These are phyloP conservation scores for Stellera chamaejasme DNA, from an alignment of 345 rosid genomes.

Conservation along the genomic window DNA sequence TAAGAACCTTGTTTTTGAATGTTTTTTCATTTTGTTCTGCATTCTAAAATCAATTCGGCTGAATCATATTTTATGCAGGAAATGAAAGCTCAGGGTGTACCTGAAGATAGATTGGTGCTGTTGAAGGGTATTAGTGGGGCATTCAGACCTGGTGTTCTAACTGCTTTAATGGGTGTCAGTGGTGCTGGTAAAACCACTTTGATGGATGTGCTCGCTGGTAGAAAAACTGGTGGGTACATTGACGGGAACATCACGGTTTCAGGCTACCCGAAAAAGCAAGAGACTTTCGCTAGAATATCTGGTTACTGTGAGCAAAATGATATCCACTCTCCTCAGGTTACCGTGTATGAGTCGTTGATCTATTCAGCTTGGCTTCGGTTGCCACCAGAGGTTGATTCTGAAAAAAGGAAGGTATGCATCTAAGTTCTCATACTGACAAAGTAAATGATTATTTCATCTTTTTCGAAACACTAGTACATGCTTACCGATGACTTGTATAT, in stretches of 20 bases:
- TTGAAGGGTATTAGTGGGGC: constrained; percentile 71
- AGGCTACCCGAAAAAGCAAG: constrained; percentile 72
- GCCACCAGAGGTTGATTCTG: constrained; percentile 33
- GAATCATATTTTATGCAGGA: constrained; percentile 20
- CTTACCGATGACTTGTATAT: too few species aligned
- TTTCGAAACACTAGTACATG: not conserved
- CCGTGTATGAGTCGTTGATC: constrained; percentile 62
- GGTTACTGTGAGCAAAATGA: constrained; percentile 85
- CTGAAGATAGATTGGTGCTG: constrained; percentile 51
- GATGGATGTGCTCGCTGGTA: constrained; percentile 84
- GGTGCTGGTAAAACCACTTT: constrained; percentile 88
- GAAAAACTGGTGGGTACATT: constrained; percentile 73
- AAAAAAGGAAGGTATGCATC: constrained; percentile 41
- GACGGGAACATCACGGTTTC: constrained; percentile 61
- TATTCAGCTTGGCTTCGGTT: constrained; percentile 72
- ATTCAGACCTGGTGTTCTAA: constrained; percentile 78
- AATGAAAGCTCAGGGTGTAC: constrained; percentile 53
- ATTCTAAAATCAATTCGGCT: not conserved
- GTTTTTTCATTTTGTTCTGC: not conserved
- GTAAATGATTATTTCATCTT: not conserved
- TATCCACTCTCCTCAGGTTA: constrained; percentile 72
- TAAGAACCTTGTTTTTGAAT: not conserved
- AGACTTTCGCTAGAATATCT: constrained; percentile 69
- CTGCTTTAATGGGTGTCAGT: constrained; percentile 72
- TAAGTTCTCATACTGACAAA: not conserved